phyloP scores from a whole-genome alignment of 2,329 filamentous ascomycete species.

The Tolypocladium paradoxum region DNA sequence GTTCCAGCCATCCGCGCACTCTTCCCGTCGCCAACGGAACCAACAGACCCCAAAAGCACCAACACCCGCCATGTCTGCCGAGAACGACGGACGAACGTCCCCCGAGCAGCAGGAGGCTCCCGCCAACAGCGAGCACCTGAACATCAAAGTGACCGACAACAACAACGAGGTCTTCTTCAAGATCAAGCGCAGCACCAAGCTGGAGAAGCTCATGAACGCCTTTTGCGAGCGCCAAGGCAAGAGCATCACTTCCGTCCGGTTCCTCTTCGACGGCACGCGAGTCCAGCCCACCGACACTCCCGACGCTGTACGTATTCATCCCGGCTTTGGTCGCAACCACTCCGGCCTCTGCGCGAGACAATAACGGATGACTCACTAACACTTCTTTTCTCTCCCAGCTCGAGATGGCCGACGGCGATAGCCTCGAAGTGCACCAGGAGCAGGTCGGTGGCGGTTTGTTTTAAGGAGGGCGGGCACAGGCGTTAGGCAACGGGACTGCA shows the following conservation, averaged over 20 bases:
- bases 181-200: constrained; percentile 91
- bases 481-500: not conserved
- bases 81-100: constrained; percentile 38
- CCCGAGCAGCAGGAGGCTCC: constrained; percentile 31
- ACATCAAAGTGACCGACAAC: constrained; percentile 98
- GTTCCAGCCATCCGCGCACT: not conserved
- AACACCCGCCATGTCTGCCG: constrained; percentile 32
- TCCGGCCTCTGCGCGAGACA: no score
- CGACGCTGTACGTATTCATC: constrained; percentile 58
- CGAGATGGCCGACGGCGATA: constrained; percentile 94
- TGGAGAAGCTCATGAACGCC: constrained; percentile 97
- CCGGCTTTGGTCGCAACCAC: not conserved
- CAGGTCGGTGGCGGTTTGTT: constrained; percentile 67
- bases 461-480: not conserved
- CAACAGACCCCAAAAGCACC: not conserved
- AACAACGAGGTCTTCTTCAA: constrained; percentile 99
- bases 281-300: constrained; percentile 85
- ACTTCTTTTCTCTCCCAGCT: constrained; percentile 44
- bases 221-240: constrained; percentile 97
- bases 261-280: constrained; percentile 90
- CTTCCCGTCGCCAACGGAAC: not conserved
- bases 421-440: constrained; percentile 94
- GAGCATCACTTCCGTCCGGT: constrained; percentile 71
- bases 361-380: not conserved
- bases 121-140: constrained; percentile 68